Conservation (phyloP, 352 stramenopile species). For the Pythium insidiosum region DNA sequence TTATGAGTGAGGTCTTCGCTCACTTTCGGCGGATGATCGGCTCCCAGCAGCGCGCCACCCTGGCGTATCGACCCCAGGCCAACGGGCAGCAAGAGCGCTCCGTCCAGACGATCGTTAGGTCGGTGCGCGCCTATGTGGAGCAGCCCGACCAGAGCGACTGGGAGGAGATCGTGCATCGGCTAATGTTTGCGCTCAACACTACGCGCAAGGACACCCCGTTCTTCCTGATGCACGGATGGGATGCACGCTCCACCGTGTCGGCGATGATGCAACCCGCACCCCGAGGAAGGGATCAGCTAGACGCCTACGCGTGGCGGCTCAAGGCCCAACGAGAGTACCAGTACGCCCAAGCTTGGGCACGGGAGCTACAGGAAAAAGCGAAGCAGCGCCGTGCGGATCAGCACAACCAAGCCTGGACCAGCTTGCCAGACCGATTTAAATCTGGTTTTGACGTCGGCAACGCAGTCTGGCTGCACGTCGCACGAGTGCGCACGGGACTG, state of each 20-base stretch:
- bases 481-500: neutral
- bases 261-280: slow-evolving; percentile 2
- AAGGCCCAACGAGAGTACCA: neutral
- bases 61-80: slow-evolving; percentile 4
- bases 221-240: slow-evolving; percentile 14
- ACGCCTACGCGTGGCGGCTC: neutral
- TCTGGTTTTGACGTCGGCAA: neutral
- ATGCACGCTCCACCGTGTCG: slow-evolving; percentile 5
- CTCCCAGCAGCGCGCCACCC: slow-evolving; percentile 1
- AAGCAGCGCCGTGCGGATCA: neutral
- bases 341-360: neutral
- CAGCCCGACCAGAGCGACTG: slow-evolving; percentile 7
- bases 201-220: slow-evolving; percentile 5
- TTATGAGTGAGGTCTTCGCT: slow-evolving; percentile 14
- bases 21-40: slow-evolving; percentile 7
- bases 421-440: neutral
- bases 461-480: neutral
- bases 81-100: slow-evolving; percentile 11
- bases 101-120: slow-evolving; percentile 5
- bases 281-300: neutral
- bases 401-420: neutral
- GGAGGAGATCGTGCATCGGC: slow-evolving; percentile 10
- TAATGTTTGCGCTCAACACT: slow-evolving; percentile 15
- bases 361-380: neutral
- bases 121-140: slow-evolving; percentile 1